Percentiles rank a stretch among this genome's conserved stretches.
phyloP scores from a whole-genome alignment of 2,329 filamentous ascomycete species.

The Saccharata proteae region DNA sequence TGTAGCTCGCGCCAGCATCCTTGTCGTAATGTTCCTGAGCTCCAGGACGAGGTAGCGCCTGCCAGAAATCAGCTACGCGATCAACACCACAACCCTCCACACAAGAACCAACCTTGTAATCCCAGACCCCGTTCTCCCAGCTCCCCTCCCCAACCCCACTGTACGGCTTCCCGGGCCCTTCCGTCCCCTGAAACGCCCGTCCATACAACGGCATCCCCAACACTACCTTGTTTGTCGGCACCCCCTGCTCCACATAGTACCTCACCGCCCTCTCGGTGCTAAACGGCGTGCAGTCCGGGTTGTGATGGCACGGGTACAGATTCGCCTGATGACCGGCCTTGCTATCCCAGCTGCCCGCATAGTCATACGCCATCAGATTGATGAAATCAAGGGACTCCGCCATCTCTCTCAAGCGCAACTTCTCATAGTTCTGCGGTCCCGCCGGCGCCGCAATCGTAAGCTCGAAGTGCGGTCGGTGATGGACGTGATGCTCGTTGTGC shows the following conservation, averaged over 20 bases:
- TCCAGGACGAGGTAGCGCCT: conserved; percentile 56
- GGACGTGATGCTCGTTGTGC: background rate
- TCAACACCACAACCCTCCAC: too few relatives aligned
- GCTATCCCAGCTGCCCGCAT: conserved; percentile 67
- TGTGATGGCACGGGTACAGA: conserved; percentile 46
- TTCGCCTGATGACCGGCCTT: conserved; percentile 70
- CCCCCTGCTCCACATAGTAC: conserved; percentile 51
- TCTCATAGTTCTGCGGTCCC: conserved; percentile 30
- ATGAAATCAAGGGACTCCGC: conserved; percentile 35
- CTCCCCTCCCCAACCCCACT: conserved; percentile 63
- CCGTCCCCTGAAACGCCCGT: conserved; percentile 67
- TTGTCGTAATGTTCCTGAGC: conserved; percentile 53
- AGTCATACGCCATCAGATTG: conserved; percentile 42
- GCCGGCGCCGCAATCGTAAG: conserved; percentile 34
- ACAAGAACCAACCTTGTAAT: conserved; percentile 79
- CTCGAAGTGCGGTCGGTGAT: conserved; percentile 23
- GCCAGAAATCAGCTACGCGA: conserved; percentile 5
- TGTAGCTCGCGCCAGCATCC: conserved; percentile 59
- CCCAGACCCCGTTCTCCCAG: conserved; percentile 77
- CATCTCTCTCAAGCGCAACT: conserved; percentile 29
- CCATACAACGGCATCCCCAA: conserved; percentile 90
- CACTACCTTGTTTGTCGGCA: conserved; percentile 62
- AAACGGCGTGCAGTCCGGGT: conserved; percentile 62
- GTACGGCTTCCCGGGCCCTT: conserved; percentile 59
- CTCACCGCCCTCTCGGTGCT: conserved; percentile 59